phyloP scores from a whole-genome alignment of 192 early-diverging fungal species.

The Rhizophagus clarus region DNA sequence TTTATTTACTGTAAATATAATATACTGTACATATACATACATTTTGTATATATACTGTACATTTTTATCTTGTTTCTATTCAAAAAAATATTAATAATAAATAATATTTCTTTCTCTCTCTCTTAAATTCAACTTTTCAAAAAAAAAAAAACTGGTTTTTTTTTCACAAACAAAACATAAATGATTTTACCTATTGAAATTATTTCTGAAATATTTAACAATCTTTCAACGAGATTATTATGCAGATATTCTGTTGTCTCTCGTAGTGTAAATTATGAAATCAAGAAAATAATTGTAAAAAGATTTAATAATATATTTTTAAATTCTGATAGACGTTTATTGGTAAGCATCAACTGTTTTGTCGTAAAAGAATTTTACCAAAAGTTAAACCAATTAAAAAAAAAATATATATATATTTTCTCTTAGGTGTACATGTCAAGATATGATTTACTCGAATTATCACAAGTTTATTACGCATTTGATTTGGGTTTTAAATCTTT shows the following conservation, averaged over 20 bases:
- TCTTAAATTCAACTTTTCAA: too few species aligned
- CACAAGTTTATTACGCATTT: slow-evolving; percentile 11
- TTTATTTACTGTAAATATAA: too few species aligned
- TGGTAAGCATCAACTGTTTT: slow-evolving; percentile 19
- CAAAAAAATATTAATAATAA: too few species aligned
- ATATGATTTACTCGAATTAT: slow-evolving; percentile 9
- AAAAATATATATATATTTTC: background rate
- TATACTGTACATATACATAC: too few species aligned
- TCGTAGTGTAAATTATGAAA: background rate
- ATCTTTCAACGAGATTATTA: slow-evolving; percentile 13
- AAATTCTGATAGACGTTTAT: slow-evolving; percentile 1
- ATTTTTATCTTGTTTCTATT: too few species aligned
- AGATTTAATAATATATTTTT: slow-evolving; percentile 21
- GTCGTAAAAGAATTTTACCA: too few species aligned
- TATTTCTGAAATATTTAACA: background rate
- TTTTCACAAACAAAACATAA: too few species aligned
- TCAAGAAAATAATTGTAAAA: slow-evolving; percentile 21
- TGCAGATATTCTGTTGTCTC: slow-evolving; percentile 8
- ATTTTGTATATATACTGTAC: too few species aligned
- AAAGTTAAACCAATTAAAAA: background rate
- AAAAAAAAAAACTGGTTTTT: too few species aligned
- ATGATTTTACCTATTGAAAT: slow-evolving; percentile 9
- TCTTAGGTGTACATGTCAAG: slow-evolving; percentile 15
- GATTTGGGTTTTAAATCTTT: slow-evolving; percentile 8
- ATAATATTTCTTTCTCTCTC: too few species aligned